Base-by-base conservation (phyloP, 2,329 filamentous ascomycete species). In the Myriosclerotinia scirpicola region DNA sequence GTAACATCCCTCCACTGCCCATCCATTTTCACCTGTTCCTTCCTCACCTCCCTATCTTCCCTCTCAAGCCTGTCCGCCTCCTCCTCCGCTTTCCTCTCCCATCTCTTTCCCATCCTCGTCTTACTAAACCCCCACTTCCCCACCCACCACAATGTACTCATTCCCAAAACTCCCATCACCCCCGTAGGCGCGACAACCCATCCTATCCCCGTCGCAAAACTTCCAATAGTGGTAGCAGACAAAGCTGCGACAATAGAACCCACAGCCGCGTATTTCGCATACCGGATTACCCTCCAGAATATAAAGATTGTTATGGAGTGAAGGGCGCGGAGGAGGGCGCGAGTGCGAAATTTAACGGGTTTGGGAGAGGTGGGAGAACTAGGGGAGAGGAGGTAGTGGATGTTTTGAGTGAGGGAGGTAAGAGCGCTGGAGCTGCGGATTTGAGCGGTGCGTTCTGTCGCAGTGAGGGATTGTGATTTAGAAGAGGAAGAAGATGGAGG, bases 121-220 rank as follows among this genome's bases (percentile, higher is more conserved):
- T 72, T 74, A 67, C 72, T 72, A 63, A 75, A 76, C 2, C 73
- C 75, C 75, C 74, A 76, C 63, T 73, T 76, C 30, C 73, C 74
- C 56, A 73, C 59, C 56, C 71, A 72, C 75, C 75, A 76, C 2
- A 73, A 53, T 20, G 68, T 52, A 2, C 74, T 73, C 44, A 75
- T 61, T 1, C 73, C 74, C 34, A 75, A 50, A 67, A 71, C 73
- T 17, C 68, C 69, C 42, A 71, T 15, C 15, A 76, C 36, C 17
- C 72, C 74, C 11, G 75, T 73, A 48, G 75, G 75, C 46, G 75
- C 75, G 50, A 76, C 67, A 34, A 76, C 34, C 61, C 72, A 76
- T 11, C 69, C 74, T 6, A 71, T 70, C n/a, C 74, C 74, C 50
- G 69, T 71, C 3, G 75, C 67, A 20, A 72, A 58, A 22, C 72